A percentile compares a stretch with the other conserved stretches of the same genome.
These are phyloP conservation scores for Plectosphaerella plurivora DNA, from an alignment of 2,329 filamentous ascomycete species.

Conservation along the genomic window DNA sequence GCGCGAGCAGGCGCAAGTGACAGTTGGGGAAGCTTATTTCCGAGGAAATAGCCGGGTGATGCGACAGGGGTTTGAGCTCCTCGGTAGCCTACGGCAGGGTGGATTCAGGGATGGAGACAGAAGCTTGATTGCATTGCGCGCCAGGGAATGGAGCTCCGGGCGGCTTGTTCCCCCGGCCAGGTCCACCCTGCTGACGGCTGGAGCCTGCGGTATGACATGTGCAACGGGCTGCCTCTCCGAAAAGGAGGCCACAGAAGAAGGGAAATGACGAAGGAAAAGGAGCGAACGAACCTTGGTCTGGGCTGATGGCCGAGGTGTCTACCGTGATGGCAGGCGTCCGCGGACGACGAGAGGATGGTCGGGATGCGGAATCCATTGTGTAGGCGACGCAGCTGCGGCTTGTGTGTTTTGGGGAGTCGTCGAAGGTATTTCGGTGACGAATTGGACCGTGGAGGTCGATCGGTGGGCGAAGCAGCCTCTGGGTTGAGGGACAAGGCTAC, in stretches of 20 bases:
- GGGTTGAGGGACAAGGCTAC: too few species aligned
- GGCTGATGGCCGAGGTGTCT: constrained; percentile 11
- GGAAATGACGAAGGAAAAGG: constrained; percentile 1
- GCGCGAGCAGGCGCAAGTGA: too few species aligned
- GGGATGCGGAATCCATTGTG: neutral
- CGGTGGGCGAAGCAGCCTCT: too few species aligned
- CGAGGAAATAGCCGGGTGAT: neutral
- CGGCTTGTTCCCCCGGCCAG: neutral
- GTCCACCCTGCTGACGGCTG: neutral
- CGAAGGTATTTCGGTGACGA: too few species aligned
- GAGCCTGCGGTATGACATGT: neutral
- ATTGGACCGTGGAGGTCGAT: too few species aligned
- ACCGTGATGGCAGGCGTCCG: constrained; percentile 13
- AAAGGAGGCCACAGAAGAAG: neutral
- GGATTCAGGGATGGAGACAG: neutral
- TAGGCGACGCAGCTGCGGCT: neutral
- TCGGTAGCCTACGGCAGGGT: neutral
- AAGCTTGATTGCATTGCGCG: neutral
- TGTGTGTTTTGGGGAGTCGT: too few species aligned
- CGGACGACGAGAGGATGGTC: constrained; percentile 5
- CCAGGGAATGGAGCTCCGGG: neutral
- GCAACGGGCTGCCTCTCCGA: neutral
- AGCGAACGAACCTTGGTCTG: constrained; percentile 11
- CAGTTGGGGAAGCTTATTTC: neutral
- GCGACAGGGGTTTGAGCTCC: neutral